A percentile compares a stretch with the other conserved stretches of the same genome.
Evolutionary conservation across 208 protist genomes (phyloP).

Genomic region (Herpetomonas tarakana): DNA sequence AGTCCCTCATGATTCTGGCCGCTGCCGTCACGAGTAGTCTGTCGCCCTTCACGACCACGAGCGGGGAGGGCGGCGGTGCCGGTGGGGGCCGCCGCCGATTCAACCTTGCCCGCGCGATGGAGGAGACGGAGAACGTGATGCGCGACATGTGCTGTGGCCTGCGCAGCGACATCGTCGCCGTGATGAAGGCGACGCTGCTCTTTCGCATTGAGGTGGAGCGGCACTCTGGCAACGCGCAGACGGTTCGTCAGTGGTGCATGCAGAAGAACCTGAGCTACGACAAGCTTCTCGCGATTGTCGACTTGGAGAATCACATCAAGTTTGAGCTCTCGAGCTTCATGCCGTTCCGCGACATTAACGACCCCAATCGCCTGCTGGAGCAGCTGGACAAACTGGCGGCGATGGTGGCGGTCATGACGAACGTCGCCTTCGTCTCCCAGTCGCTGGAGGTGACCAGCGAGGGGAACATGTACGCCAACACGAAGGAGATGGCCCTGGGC

Average conservation of each 20-base stretch:
- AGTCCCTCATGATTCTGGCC: conserved; percentile 68
- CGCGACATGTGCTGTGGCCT: conserved; percentile 46
- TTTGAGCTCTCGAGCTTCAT: conserved; percentile 57
- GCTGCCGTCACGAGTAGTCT: conserved; percentile 60
- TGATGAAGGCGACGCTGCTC: conserved; percentile 59
- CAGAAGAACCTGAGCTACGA: conserved; percentile 63
- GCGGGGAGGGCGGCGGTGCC: conserved; percentile 12
- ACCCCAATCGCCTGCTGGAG: conserved; percentile 47
- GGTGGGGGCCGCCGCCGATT: conserved; percentile 22
- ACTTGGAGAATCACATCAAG: conserved; percentile 70
- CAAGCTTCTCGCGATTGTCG: conserved; percentile 59
- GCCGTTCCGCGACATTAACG: conserved; percentile 61
- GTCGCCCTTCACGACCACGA: conserved; percentile 52
- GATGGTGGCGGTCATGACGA: conserved; percentile 60
- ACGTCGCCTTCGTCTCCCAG: conserved; percentile 47
- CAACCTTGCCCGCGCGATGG: conserved; percentile 59
- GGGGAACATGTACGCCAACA: conserved; percentile 59
- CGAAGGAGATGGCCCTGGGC: conserved; percentile 66
- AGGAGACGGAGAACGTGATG: conserved; percentile 81
- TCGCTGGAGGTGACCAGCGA: conserved; percentile 68
- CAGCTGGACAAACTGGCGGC: conserved; percentile 59
- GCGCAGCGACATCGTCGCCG: conserved; percentile 59
- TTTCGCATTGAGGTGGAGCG: conserved; percentile 39
- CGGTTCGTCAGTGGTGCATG: conserved; percentile 50
- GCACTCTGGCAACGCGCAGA: conserved; percentile 36